Evolutionary conservation across 1,139 yeast genomes (phyloP), one percentile per base, ranked within the genome.

Genomic region (Suhomyces ambrosiae): DNA sequence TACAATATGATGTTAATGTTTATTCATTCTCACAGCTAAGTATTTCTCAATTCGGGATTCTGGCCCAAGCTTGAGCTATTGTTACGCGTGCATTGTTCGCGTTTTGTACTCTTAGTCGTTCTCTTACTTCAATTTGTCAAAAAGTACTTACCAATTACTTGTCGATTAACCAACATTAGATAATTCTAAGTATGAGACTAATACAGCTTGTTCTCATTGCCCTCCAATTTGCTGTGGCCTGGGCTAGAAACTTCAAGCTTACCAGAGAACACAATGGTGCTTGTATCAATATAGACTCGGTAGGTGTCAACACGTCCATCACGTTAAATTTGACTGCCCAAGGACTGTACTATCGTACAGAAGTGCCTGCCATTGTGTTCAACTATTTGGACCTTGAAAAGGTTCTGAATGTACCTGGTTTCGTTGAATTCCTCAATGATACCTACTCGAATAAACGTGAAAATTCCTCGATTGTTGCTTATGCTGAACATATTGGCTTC

Each of bases 331-430:
- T 46, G 30, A 18, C 21, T 10, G 36, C 32, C 8, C 26, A 33
- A 13, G 25, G 14, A 7, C 14, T 29, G 22, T 34, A 32, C 33
- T 15, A 32, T 12, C 27, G 34, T 5, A 43, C 44, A 9, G 38
- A 38, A 18, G 28, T 46, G 12, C 51, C 52, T 3, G 36, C 46
- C 21, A 27, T 47, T 10, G 29, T 48, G n/a, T 48, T 47, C 44
- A 38, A 46, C 35, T 48, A 47, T 40, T 28, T 37, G 34, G 52
- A 48, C 18, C 30, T 47, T 17, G 21, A 21, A 18, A 42, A 40
- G 30, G 35, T 41, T 27, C 23, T 29, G 11, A 47, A 47, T 28
- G 21, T 48, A 27, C 52, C 52, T 26, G 37, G 38, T 32, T 42
- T 42, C 17, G 42, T 35, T 14, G 27, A 26, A 14, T 48, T 47